Evolutionary conservation across 176 grass and related monocot genomes (phyloP).

Genomic region (barley (Hordeum vulgare)): DNA sequence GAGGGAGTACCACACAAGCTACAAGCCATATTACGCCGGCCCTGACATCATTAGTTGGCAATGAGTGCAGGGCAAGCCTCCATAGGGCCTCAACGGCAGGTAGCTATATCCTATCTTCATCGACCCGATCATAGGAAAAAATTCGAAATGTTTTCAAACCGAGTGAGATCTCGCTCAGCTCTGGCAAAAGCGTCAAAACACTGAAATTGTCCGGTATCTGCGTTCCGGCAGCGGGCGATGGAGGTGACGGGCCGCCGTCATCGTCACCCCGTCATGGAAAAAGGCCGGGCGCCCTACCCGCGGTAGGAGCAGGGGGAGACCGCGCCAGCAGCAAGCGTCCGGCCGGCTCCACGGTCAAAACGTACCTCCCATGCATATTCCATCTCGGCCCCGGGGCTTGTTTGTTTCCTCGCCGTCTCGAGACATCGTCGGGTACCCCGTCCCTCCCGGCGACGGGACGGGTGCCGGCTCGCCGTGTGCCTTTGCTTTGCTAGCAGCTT

Average conservation of each 20-base stretch:
- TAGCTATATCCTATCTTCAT: too few relatives aligned
- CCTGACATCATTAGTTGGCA: too few relatives aligned
- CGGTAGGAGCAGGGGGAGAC: conserved; percentile 10
- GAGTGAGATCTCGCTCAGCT: too few relatives aligned
- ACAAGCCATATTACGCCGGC: too few relatives aligned
- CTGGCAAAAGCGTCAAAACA: too few relatives aligned
- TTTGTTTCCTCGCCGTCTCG: neutral
- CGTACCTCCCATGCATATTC: neutral
- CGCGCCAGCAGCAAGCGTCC: neutral
- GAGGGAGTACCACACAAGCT: too few relatives aligned
- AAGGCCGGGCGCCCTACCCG: neutral
- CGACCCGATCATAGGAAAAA: too few relatives aligned
- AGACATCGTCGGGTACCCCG: conserved; percentile 6
- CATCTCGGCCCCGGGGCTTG: neutral
- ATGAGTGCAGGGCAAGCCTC: too few relatives aligned
- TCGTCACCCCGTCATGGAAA: conserved; percentile 9
- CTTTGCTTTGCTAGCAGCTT: neutral
- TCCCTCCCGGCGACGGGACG: conserved; percentile 27
- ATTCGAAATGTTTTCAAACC: too few relatives aligned
- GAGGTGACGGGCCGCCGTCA: conserved; percentile 35
- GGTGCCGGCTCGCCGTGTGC: conserved; percentile 12
- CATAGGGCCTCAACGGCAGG: too few relatives aligned
- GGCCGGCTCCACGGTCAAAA: neutral
- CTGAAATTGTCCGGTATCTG: too few relatives aligned
- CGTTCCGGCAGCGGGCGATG: conserved; percentile 4